Percentiles rank a stretch among this genome's conserved stretches.
Evolutionary conservation across 202 grass and related monocot genomes (phyloP).

Genomic region (Elaeis oleifera): DNA sequence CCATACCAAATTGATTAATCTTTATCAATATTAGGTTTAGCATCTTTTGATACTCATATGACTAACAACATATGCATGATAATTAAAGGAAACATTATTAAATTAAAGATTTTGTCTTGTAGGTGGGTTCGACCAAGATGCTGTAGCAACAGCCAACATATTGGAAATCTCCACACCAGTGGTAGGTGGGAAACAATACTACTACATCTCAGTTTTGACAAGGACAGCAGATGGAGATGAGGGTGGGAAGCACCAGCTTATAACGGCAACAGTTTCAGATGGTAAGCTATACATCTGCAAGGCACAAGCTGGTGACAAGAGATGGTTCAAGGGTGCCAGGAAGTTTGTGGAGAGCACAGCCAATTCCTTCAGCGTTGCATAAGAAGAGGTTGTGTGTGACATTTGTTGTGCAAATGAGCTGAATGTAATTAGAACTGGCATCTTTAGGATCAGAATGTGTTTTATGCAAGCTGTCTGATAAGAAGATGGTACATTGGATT

Average conservation of each 20-base stretch:
- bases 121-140: constrained; percentile 73
- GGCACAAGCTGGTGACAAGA: constrained; percentile 95
- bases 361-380: constrained; percentile 83
- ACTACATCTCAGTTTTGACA: constrained; percentile 72
- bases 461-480: neutral
- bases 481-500: neutral
- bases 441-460: neutral
- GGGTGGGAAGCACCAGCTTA: constrained; percentile 92
- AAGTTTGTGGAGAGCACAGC: constrained; percentile 74
- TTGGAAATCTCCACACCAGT: constrained; percentile 43
- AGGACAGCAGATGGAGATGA: constrained; percentile 85
- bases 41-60: too few relatives aligned
- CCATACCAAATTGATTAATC: neutral
- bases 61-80: too few relatives aligned
- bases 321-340: constrained; percentile 94
- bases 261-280: constrained; percentile 55
- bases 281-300: constrained; percentile 98
- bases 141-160: constrained; percentile 75
- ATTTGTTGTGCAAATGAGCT: constrained; percentile 1
- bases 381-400: neutral
- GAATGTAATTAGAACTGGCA: neutral
- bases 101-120: neutral
- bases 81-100: too few relatives aligned
- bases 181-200: constrained; percentile 71
- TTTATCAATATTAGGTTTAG: too few relatives aligned